Evolutionary conservation across 2,329 filamentous ascomycete genomes (phyloP), one percentile per base, ranked within the genome.

Genomic region (Apiospora pterosperma): DNA sequence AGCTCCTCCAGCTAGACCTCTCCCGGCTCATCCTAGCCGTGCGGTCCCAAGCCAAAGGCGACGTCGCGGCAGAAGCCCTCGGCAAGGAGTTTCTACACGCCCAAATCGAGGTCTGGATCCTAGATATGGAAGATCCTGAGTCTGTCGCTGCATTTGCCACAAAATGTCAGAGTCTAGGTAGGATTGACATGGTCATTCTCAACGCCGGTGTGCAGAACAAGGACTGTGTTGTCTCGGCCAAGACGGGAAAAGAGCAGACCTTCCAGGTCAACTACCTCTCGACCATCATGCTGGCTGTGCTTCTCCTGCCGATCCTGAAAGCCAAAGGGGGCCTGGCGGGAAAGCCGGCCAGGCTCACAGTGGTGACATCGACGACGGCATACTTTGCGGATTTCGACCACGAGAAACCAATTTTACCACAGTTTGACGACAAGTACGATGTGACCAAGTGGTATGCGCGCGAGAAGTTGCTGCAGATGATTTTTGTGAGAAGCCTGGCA

Each of bases 121-220:
- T 87, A n/a, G 82, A 87, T 58, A 80, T 85, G 77, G 62, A 64
- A 5, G 79, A 76, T 0, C 83, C 84, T 61, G 71, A 76, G 2
- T 84, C 81, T 1, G 72, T 86, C 1, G 73, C 75, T 36, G 69
- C 67, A 0, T 86, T 86, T 64, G 77, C 74, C 0, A 62, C 62
- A 0, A 75, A 76, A 2, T 75, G 76, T n/a, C 68, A 62, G 0
- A 42, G 41, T 2, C 73, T 83, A 6, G 59, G 71, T 0, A 73
- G 78, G 0, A 69, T 85, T 23, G 81, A 85, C 67, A 76, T 80
- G 31, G 77, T 71, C 19, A 76, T 85, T 14, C 73, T 84, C 25
- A 84, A 84, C 62, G 81, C 82, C 1, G 83, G 79, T 0, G 36
- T 78, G 1, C 65, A 67, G n/a, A 72, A 71, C 19, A 59, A 64